Conservation (phyloP, 805 yeast species). For the Cyberlindnera saturnus region DNA sequence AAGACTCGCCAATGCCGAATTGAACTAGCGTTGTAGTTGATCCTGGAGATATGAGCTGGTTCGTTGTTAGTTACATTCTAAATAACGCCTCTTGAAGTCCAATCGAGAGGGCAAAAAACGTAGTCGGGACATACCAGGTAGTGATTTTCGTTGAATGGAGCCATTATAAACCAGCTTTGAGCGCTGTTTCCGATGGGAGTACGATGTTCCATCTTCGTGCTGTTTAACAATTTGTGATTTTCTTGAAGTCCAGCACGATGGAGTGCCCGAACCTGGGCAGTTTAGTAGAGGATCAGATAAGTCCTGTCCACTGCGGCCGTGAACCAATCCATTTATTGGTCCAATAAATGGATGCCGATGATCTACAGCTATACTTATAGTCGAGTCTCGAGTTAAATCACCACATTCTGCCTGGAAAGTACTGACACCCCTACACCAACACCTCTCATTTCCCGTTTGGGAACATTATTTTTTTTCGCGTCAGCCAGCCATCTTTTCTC, state of each 20-base stretch:
- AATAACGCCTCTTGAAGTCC: no score
- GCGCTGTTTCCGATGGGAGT: background rate
- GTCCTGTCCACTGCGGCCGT: background rate
- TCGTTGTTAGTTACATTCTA: constrained; percentile 5
- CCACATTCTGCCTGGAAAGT: background rate
- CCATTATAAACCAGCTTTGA: constrained; percentile 13
- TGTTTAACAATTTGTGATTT: no score
- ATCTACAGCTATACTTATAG: no score
- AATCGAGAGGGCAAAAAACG: no score
- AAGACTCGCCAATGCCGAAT: constrained; percentile 68
- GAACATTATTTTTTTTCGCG: background rate
- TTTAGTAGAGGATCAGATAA: background rate
- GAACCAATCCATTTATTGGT: no score
- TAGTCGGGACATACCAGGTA: constrained; percentile 16
- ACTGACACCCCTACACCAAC: background rate
- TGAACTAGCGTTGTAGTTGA: constrained; percentile 68
- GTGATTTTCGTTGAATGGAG: constrained; percentile 25
- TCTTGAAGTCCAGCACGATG: background rate
- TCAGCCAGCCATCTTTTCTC: background rate
- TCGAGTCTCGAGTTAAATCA: no score
- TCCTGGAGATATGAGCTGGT: constrained; percentile 68
- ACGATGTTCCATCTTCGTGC: no score
- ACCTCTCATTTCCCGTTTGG: background rate
- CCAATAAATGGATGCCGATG: no score
- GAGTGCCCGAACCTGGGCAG: background rate